Percentiles rank a stretch among this genome's conserved stretches.
Evolutionary conservation across 148 eudicot species (phyloP).

Genomic region (Camellia lanceoleosa): DNA sequence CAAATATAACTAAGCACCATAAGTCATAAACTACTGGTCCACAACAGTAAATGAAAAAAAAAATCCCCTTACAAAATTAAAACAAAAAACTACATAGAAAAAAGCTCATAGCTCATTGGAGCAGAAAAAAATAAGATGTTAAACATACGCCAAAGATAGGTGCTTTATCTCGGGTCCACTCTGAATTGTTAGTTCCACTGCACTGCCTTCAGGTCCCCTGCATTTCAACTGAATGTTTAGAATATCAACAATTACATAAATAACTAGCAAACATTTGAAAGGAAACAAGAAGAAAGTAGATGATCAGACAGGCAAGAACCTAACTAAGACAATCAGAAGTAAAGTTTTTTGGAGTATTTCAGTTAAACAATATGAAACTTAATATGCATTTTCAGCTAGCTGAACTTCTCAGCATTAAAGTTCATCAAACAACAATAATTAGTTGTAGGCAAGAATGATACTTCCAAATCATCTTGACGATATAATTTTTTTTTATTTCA

Average conservation of each 20-base stretch:
- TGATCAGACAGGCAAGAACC: background rate
- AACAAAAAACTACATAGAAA: background rate
- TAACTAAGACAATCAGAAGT: background rate
- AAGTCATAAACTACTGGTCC: background rate
- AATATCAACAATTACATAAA: background rate
- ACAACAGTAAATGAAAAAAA: background rate
- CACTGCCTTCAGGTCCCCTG: conserved; percentile 97
- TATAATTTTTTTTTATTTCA: background rate
- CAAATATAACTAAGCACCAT: background rate
- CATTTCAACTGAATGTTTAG: conserved; percentile 24
- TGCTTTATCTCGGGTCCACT: conserved; percentile 62
- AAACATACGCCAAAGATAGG: conserved; percentile 55
- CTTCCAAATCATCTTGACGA: background rate
- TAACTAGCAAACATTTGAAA: background rate
- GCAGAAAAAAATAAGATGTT: conserved; percentile 7
- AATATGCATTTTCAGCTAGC: background rate
- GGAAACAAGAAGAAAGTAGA: background rate
- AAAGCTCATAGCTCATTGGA: conserved; percentile 13
- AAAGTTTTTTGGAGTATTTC: background rate
- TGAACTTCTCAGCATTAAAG: background rate
- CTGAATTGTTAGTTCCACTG: conserved; percentile 61
- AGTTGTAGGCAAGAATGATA: background rate
- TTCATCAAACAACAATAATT: background rate
- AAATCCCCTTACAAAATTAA: background rate
- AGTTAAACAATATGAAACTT: background rate